Conservation (phyloP, 192 early-diverging fungal genomes). For the Dissophora ornata region DNA sequence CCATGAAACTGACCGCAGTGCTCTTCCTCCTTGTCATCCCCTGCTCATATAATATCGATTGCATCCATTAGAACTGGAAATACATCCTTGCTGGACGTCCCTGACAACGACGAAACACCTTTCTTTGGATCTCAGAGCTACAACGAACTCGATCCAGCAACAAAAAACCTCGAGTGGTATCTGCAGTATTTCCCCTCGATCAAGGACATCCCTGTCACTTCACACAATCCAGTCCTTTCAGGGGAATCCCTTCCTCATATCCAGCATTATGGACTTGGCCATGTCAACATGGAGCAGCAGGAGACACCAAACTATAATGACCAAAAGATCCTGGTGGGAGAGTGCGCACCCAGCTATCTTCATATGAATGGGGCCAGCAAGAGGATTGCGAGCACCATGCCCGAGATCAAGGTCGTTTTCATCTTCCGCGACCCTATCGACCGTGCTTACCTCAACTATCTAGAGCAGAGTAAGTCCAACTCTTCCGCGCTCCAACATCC, state of each 20-base stretch:
- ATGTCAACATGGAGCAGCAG: slow-evolving; percentile 49
- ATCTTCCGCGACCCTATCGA: slow-evolving; percentile 63
- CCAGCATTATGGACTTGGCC: slow-evolving; percentile 49
- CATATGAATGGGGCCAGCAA: slow-evolving; percentile 54
- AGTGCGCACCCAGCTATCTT: slow-evolving; percentile 50
- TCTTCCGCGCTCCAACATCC: too few species aligned
- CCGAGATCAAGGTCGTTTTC: slow-evolving; percentile 62
- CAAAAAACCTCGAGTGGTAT: slow-evolving; percentile 54
- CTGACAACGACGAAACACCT: slow-evolving; percentile 34
- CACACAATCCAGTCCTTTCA: slow-evolving; percentile 43
- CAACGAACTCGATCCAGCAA: slow-evolving; percentile 42
- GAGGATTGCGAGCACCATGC: slow-evolving; percentile 59
- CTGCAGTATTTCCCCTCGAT: slow-evolving; percentile 53
- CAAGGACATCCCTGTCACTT: slow-evolving; percentile 45
- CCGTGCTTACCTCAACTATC: slow-evolving; percentile 62
- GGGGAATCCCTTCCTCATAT: slow-evolving; percentile 52
- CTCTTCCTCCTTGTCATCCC: too few species aligned
- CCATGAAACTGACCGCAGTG: too few species aligned
- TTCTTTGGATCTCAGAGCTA: slow-evolving; percentile 52
- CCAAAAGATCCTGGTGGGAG: slow-evolving; percentile 48
- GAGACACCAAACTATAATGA: slow-evolving; percentile 30
- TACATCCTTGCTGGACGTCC: slow-evolving; percentile 30
- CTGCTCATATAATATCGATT: too few species aligned
- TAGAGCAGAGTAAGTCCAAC: slow-evolving; percentile 45
- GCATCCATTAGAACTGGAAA: slow-evolving; percentile 36